phyloP scores from a whole-genome alignment of 345 rosid genomes.

The Alliaria petiolata region DNA sequence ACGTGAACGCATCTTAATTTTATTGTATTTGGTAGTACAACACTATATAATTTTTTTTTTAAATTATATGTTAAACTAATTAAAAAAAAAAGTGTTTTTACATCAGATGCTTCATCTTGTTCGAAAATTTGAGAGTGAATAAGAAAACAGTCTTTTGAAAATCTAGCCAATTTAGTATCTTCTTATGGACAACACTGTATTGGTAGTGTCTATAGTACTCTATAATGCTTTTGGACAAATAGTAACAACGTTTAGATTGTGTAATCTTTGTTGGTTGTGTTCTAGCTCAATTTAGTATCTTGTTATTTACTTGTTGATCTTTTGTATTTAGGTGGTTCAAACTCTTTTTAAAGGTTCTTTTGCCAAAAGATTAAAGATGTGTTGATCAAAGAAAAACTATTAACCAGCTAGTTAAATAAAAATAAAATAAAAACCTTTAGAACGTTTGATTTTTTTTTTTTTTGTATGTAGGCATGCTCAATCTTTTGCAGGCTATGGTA shows the following conservation, averaged over 20 bases:
- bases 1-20: not conserved
- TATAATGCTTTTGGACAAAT: not conserved
- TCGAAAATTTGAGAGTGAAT: no score
- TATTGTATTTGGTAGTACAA: not conserved
- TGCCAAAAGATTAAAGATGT: no score
- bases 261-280: not conserved
- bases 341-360: no score
- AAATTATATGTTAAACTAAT: no score
- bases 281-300: not conserved
- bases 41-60: not conserved
- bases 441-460: no score
- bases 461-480: no score
- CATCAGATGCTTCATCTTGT: no score
- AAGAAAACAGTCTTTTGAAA: no score
- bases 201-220: not conserved
- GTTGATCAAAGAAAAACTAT: not conserved
- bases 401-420: not conserved
- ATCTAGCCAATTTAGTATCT: no score
- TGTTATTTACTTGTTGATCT: not conserved
- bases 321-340: not conserved
- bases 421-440: no score
- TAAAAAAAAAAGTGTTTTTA: no score
- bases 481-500: no score
- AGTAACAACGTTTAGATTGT: not conserved
- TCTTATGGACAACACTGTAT: not conserved